These are phyloP conservation scores for Colletotrichum eleusines DNA, from an alignment of 2,329 filamentous ascomycete species.

Conservation along the genomic window DNA sequence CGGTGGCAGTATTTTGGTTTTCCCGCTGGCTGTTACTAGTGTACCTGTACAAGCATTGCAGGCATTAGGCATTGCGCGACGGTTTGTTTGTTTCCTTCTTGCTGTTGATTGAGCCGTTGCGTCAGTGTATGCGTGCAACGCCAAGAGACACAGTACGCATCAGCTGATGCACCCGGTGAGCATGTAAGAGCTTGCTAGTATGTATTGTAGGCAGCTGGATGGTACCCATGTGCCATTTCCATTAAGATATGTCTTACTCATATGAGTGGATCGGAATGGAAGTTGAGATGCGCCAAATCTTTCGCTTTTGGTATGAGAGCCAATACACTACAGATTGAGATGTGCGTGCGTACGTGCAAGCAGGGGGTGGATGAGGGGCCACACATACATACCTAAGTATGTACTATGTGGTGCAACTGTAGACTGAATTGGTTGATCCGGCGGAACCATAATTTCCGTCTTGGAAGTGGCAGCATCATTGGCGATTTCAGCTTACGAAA, in stretches of 20 bases:
- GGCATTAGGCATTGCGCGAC: neutral
- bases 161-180: conserved; percentile 13
- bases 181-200: neutral
- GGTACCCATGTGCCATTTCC: neutral
- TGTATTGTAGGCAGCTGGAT: too few relatives aligned
- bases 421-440: neutral
- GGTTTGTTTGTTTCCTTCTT: neutral
- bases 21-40: neutral
- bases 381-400: too few relatives aligned
- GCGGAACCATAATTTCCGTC: neutral
- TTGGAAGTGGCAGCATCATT: neutral
- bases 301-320: neutral
- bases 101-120: conserved; percentile 8
- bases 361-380: neutral
- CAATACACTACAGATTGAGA: neutral
- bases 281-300: too few relatives aligned
- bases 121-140: conserved; percentile 26
- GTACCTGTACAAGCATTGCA: neutral
- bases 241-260: neutral
- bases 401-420: neutral
- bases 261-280: neutral
- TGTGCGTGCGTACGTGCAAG: neutral
- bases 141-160: conserved; percentile 23
- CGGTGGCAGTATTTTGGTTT: neutral
- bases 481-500: neutral